Evolutionary conservation across 208 protist genomes (phyloP), one percentile per base, ranked within the genome.

Genomic region (Zelonia costaricensis): DNA sequence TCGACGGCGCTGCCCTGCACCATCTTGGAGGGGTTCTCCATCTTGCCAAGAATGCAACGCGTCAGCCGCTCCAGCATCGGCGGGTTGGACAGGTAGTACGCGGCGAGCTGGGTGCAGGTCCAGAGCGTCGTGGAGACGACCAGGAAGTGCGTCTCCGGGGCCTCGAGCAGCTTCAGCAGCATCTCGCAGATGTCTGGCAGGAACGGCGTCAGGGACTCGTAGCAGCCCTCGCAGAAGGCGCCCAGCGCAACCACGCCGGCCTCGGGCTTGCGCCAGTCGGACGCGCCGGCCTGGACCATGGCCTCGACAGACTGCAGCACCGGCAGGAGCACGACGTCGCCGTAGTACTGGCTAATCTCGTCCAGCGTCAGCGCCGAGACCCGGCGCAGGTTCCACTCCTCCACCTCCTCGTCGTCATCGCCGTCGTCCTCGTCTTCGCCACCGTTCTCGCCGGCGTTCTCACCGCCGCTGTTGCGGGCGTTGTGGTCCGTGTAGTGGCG

Each of bases 331-430:
- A 98, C 82, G 18, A 64, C 48, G 13, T 91, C 84, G 36, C 88
- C 85, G 70, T 89, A 97, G 62, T 84, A 76, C 51, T 88, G 78
- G 43, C 82, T 79, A 35, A 98, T 74, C 22, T 85, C 74, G 56
- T 98, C 96, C 33, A 98, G 74, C 22, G 84, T 86, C 15, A 82
- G 48, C 6, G 94, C 94, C 8, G 86, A 85, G 25, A 91, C 95
- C 61, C 92, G 94, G 48, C 96, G 88, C 46, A 98, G 74, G 52
- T 86, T 97, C 91, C 92, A 97, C 71, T 97, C 81, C 60, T 88
- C 77, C 38, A 94, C 87, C 61, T 97, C 93, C 13, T 80, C 88
- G 30, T 84, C 85, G 49, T 91, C 94, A 51, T 93, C 86, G 43
- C 86, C 89, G 35, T 93, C 84, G 20, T 86, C 86, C 9, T 90